Conservation (phyloP, 345 rosid species). For the Citrus maxima region DNA sequence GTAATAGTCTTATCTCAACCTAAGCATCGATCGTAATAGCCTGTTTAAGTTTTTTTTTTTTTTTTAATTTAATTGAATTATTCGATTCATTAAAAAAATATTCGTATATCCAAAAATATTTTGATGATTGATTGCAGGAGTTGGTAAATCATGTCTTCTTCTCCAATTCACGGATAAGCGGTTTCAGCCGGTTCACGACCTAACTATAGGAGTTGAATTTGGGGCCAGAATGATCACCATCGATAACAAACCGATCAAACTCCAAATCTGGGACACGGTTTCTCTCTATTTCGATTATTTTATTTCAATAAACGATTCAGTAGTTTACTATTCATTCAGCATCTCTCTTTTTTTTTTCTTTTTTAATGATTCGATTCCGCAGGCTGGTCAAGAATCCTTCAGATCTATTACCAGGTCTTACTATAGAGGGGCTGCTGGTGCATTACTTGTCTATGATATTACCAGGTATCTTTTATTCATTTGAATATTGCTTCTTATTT, state of each 20-base stretch:
- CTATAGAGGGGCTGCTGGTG: slow-evolving; percentile 97
- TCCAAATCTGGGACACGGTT: slow-evolving; percentile 99
- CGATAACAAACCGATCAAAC: slow-evolving; percentile 89
- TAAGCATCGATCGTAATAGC: not conserved
- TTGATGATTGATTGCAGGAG: slow-evolving; percentile 43
- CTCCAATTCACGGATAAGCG: slow-evolving; percentile 98
- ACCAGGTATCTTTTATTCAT: slow-evolving; percentile 49
- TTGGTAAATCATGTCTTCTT: slow-evolving; percentile 94
- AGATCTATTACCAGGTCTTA: slow-evolving; percentile 97
- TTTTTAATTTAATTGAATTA: not conserved
- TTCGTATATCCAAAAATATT: not conserved
- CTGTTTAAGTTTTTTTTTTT: not conserved
- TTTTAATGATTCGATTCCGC: slow-evolving; percentile 15
- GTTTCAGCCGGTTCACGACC: slow-evolving; percentile 95
- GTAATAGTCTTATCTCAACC: slow-evolving; percentile 20
- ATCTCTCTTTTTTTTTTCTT: not conserved
- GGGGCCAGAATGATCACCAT: slow-evolving; percentile 97
- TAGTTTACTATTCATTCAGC: not conserved
- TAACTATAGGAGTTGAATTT: slow-evolving; percentile 93
- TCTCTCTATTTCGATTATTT: not conserved
- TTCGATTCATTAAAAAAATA: not conserved
- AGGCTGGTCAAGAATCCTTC: slow-evolving; percentile 99
- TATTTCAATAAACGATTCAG: not conserved
- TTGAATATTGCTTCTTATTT: not conserved
- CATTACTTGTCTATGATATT: slow-evolving; percentile 96